Base-by-base conservation (phyloP, 140 eudicot genomes). In the Anethum foeniculum region DNA sequence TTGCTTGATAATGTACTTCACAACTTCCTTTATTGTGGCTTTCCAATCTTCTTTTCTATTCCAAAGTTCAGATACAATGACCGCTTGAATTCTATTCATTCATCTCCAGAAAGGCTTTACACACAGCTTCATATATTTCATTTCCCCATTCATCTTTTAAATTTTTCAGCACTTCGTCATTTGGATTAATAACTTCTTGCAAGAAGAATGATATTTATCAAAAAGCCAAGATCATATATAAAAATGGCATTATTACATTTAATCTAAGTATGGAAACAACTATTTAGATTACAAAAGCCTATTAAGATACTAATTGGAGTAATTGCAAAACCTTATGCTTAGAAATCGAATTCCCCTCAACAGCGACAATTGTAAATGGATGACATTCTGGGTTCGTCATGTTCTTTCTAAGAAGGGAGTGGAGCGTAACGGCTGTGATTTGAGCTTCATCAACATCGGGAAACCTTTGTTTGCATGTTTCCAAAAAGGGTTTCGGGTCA, bases 81-180 rank as follows among this genome's bases (percentile, higher is more conserved):
- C 90, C 92, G 60, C 90, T 86, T 5, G 89, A 85, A 47, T 86
- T 88, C 75, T 86, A 84, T 54, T 86, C 85, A 25, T 84, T 81
- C 78, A 86, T 38, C 80, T 84, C 92, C 25, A 77, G 49, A 46
- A 88, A 78, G 18, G 92, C 88, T 6, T 49, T 84, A 25, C 73
- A 69, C 41, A 88, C 92, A 6, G 86, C 83, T 30, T 65, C 62
- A 28, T 84, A 80, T 18, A 80, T 84, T 32, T 77, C 88, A 18
- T 77, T 73, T 1, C 90, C 92, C 41, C 79, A 77, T 12, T 86
- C 85, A 9, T 62, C 12, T 64, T 58, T 88, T 44, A 88, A 79
- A 21, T 62, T 75, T 73, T 51, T 82, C 52, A 88, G 43, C 82
- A 84, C 84, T n/a, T 86, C 90, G 76, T 88, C 92, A 27, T 82